Base-by-base conservation (phyloP, 2,329 filamentous ascomycete genomes). In the Trichophaea hybrida region DNA sequence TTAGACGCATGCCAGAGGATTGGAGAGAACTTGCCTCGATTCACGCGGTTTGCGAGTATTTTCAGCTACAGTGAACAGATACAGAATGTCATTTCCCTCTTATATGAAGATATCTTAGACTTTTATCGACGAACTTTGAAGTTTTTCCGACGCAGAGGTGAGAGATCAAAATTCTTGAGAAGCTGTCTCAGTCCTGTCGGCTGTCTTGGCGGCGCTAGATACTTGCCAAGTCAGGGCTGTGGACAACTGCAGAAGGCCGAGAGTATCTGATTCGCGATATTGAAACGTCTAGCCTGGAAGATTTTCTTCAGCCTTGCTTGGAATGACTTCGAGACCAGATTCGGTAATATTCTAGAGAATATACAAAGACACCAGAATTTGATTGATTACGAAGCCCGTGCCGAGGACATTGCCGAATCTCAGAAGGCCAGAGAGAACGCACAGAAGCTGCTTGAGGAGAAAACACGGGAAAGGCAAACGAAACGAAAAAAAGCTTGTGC, bases 11-110 rank as follows among this genome's bases (percentile, higher is more conserved):
- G 61, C 24, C 35, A 59, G 7, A 38, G 57, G 48, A 61, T 66
- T 33, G 62, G 64, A 5, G 60, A 65, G 49, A 59, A 52, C 40
- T 48, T 66, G 31, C 64, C 64, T 17, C 46, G 59, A n/a, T 55
- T 65, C n/a, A 31, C 17, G 49, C 51, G 57, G 10, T 64, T 59
- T 58, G 15, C 13, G 4, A 17, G 10, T 5, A 34, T 59, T 34
- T 61, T 61, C 31, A 52, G 48, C 15, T 61, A 54, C 13, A 59
- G 48, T n/a, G 46, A 57, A 31, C 52, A 57, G 24, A 61, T 61
- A 6, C 60, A 61, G 31, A 33, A 61, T 2, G 57, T 61, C 8
- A 57, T 62, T 32, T 53, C 57, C n/a, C 54, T 34, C 32, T 24
- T 62, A 31, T 62, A 62, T 15, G 58, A 50, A 31, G 60, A 62